Percentiles rank a stretch among this genome's conserved stretches.
phyloP scores from a whole-genome alignment of 768 basidiomycete genomes.

The Mycena alexandri region DNA sequence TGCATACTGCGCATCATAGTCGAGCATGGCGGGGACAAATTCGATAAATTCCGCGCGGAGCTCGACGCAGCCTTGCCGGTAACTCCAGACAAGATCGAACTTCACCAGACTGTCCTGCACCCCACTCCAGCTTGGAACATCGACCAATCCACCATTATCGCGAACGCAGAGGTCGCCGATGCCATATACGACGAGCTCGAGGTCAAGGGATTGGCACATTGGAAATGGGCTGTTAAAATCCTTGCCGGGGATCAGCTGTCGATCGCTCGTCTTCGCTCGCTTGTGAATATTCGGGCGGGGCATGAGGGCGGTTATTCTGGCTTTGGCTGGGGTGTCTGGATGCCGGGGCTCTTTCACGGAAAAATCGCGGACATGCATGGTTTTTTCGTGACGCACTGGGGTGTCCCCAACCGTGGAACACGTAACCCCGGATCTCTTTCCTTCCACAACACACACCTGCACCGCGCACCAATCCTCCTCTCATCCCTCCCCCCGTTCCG shows the following conservation, averaged over 20 bases:
- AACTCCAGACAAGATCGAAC: slow-evolving; percentile 42
- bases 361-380: slow-evolving; percentile 51
- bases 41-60: slow-evolving; percentile 41
- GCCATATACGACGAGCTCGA: slow-evolving; percentile 45
- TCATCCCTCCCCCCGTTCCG: slow-evolving; percentile 51
- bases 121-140: slow-evolving; percentile 52
- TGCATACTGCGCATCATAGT: slow-evolving; percentile 49
- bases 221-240: slow-evolving; percentile 46
- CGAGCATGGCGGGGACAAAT: slow-evolving; percentile 45
- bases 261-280: slow-evolving; percentile 47
- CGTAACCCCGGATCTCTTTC: slow-evolving; percentile 49
- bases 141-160: slow-evolving; percentile 51
- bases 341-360: slow-evolving; percentile 54
- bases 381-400: slow-evolving; percentile 48
- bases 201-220: slow-evolving; percentile 35
- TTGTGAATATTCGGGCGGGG: slow-evolving; percentile 44
- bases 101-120: slow-evolving; percentile 45
- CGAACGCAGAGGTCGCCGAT: slow-evolving; percentile 48
- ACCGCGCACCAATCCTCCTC: slow-evolving; percentile 51
- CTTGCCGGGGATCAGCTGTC: slow-evolving; percentile 52
- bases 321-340: slow-evolving; percentile 41
- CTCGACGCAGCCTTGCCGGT: slow-evolving; percentile 22
- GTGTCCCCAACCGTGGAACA: slow-evolving; percentile 42
- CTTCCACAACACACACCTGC: slow-evolving; percentile 51
- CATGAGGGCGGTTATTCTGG: slow-evolving; percentile 36